Percentiles rank a stretch among this genome's conserved stretches.
phyloP scores from a whole-genome alignment of 768 basidiomycete species.

The Boletus reticuloceps region DNA sequence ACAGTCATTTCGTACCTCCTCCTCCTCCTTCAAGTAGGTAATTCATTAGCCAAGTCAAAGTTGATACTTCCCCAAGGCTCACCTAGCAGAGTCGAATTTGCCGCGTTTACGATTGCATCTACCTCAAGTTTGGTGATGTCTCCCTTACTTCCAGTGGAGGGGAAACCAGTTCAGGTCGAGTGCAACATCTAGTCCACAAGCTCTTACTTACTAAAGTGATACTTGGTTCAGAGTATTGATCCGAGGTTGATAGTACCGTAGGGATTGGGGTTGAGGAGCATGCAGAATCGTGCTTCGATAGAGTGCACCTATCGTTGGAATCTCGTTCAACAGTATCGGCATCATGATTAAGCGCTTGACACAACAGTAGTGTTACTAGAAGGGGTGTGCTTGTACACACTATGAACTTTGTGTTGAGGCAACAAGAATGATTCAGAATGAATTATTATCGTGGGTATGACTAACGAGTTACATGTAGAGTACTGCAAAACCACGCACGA shows the following conservation, averaged over 20 bases:
- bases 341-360: constrained; percentile 1
- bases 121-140: constrained; percentile 73
- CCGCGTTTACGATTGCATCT: constrained; percentile 81
- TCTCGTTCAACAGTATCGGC: constrained; percentile 37
- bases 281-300: constrained; percentile 45
- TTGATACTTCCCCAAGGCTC: background rate
- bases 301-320: constrained; percentile 55
- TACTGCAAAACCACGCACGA: constrained; percentile 1
- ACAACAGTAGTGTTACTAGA: too few relatives aligned
- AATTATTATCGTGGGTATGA: background rate
- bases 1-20: constrained; percentile 50
- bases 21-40: constrained; percentile 57
- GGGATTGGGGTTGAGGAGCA: constrained; percentile 25
- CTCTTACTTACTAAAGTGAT: constrained; percentile 59
- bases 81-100: constrained; percentile 73
- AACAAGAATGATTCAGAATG: background rate
- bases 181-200: background rate
- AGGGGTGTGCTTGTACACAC: too few relatives aligned
- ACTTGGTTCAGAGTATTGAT: constrained; percentile 49
- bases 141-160: constrained; percentile 53
- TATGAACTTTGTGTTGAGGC: too few relatives aligned
- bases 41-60: background rate
- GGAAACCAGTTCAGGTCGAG: background rate
- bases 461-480: constrained; percentile 12
- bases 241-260: constrained; percentile 33